Base-by-base conservation (phyloP, 345 rosid species). In the Bruguiera gymnorhiza region DNA sequence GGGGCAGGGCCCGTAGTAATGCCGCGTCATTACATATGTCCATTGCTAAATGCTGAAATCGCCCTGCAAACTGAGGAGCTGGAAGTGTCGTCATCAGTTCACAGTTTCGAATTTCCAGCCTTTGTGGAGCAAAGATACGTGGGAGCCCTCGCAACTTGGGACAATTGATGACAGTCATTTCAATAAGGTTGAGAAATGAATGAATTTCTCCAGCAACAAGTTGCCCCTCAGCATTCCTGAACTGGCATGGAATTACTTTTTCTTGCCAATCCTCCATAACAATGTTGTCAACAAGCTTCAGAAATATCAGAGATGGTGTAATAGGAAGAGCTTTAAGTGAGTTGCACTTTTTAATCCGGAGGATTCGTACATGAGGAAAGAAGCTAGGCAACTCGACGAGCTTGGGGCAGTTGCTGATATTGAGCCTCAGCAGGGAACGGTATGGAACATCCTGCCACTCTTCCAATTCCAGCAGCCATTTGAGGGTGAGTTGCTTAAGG, bases 291-390 rank as follows among this genome's bases (percentile, higher is more conserved):
- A 43, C 29, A 6, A 76, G 75, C 19, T 8, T 55, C 60, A 70
- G 64, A 43, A 66, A 70, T 20, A 0, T 0, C 31, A 76, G 68
- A 39, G 3, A 23, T 43, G 72, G 72, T 6, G 72, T 54, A 27
- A 70, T 31, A 7, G 75, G 79, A 54, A 76, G 71, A 62, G 53
- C 39, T 8, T 46, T 66, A 19, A 76, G 36, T 30, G 68, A 60
- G 54, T 5, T 18, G 29, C 79, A 76, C 36, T 58, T 70, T 63
- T 76, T 76, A 32, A 76, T 62, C 31, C 67, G 66, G 72, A 76
- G 24, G 56, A 43, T 65, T 13, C 0, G 0, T 21, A 70, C 23
- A 1, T 20, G 8, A 5, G 43, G 58, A 20, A 76, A 23, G 36
- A 23, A 1, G 9, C 20, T 3, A 0, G 75, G 70, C 32, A 76